Percentiles rank a stretch among this genome's conserved stretches.
phyloP scores from a whole-genome alignment of 495 filamentous ascomycete genomes.

The Cenococcum geophilum region DNA sequence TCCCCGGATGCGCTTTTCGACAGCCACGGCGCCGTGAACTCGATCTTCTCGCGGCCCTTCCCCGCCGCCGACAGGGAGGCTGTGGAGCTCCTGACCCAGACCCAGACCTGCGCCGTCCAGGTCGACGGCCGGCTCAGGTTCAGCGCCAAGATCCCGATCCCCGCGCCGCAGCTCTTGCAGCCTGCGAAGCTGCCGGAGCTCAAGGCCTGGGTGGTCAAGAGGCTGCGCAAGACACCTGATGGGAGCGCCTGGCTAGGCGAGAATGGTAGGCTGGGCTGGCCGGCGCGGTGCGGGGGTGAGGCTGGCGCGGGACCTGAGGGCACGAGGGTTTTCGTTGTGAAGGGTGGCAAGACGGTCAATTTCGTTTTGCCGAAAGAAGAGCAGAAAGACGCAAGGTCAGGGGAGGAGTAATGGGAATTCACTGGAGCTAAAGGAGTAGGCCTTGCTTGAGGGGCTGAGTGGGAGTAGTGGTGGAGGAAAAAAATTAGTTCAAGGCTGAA shows the following conservation, averaged over 20 bases:
- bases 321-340: slow-evolving; percentile 49
- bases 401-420: too few species aligned
- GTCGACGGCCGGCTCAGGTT: slow-evolving; percentile 70
- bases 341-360: slow-evolving; percentile 51
- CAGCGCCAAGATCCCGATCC: slow-evolving; percentile 51
- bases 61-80: slow-evolving; percentile 16
- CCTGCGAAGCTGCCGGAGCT: slow-evolving; percentile 30
- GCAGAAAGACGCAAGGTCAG: not conserved
- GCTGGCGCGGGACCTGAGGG: slow-evolving; percentile 12
- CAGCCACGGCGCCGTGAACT: not conserved
- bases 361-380: slow-evolving; percentile 44
- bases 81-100: slow-evolving; percentile 14
- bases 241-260: slow-evolving; percentile 45
- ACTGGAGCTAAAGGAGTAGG: too few species aligned
- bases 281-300: not conserved
- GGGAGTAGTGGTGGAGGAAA: too few species aligned
- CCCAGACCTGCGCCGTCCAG: slow-evolving; percentile 57
- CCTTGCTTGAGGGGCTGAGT: too few species aligned
- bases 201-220: slow-evolving; percentile 53
- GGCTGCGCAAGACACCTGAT: slow-evolving; percentile 44
- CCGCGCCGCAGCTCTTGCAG: slow-evolving; percentile 35
- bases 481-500: too few species aligned
- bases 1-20: slow-evolving; percentile 8
- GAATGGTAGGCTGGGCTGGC: slow-evolving; percentile 28
- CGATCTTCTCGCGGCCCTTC: slow-evolving; percentile 22